These are phyloP conservation scores for Colletotrichum zoysiae DNA, from an alignment of 2,329 filamentous ascomycete genomes.

Conservation along the genomic window DNA sequence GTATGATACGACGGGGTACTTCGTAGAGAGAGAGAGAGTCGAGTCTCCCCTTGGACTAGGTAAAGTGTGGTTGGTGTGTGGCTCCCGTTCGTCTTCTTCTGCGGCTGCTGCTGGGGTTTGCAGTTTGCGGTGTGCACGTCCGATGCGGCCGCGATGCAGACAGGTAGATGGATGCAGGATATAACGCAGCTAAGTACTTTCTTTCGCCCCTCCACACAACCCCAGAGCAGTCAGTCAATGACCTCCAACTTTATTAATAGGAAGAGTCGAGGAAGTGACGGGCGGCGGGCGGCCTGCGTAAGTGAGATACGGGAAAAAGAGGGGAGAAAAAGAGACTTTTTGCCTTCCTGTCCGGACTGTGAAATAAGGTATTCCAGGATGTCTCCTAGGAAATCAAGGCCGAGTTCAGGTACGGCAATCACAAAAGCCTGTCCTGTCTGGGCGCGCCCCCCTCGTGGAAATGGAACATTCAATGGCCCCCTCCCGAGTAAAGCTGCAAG, in stretches of 20 bases:
- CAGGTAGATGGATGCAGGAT: conserved; percentile 32
- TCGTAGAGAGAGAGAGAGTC: too few relatives aligned
- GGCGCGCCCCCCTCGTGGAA: conserved; percentile 37
- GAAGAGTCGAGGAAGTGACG: neutral
- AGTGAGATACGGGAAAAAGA: neutral
- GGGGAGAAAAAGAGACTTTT: neutral
- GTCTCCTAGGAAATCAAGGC: neutral
- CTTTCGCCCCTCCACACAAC: neutral
- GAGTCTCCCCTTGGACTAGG: too few relatives aligned
- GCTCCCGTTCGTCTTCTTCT: neutral
- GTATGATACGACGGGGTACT: too few relatives aligned
- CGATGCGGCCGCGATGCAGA: conserved; percentile 32
- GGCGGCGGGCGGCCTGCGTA: neutral
- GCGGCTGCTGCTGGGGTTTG: neutral
- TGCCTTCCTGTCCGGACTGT: neutral
- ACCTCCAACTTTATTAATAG: conserved; percentile 27
- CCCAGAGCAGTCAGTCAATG: conserved; percentile 5
- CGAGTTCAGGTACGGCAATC: conserved; percentile 25
- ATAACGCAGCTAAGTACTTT: conserved; percentile 15
- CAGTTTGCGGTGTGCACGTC: conserved; percentile 42
- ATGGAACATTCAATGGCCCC: conserved; percentile 21
- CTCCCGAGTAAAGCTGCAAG: conserved; percentile 27
- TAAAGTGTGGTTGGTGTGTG: neutral
- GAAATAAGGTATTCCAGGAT: conserved; percentile 14
- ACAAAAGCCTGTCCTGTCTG: conserved; percentile 8